Conservation (phyloP, 163 green algal species). For the Volvox carteri region DNA sequence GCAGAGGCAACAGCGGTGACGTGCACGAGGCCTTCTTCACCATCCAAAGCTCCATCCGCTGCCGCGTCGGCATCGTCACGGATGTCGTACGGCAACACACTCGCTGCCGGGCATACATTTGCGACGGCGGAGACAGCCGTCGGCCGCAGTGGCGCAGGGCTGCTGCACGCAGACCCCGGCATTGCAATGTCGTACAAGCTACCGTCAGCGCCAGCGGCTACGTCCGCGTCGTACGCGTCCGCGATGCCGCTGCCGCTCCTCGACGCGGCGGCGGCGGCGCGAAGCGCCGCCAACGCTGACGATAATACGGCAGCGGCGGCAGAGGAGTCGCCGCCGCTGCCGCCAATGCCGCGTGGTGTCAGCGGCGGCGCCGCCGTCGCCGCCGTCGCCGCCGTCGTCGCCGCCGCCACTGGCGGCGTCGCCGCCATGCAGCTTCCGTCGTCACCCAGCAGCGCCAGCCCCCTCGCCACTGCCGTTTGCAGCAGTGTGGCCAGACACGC, state of each 20-base stretch:
- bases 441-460: background rate
- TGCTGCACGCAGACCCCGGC: too few relatives aligned
- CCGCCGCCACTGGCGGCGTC: background rate
- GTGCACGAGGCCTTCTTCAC: too few relatives aligned
- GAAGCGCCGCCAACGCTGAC: constrained; percentile 13
- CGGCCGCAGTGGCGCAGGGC: too few relatives aligned
- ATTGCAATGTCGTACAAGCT: too few relatives aligned
- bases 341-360: too few relatives aligned
- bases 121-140: too few relatives aligned
- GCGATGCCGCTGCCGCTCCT: background rate
- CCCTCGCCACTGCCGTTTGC: constrained; percentile 1
- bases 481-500: constrained; percentile 52
- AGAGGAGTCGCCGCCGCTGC: background rate
- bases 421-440: background rate
- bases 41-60: too few relatives aligned
- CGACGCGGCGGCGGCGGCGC: background rate
- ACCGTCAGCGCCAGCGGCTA: background rate
- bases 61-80: too few relatives aligned
- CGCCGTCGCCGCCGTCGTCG: background rate
- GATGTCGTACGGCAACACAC: too few relatives aligned
- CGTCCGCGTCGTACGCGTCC: background rate
- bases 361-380: background rate
- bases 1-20: too few relatives aligned
- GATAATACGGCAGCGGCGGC: background rate
- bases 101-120: too few relatives aligned